Conservation (phyloP, 495 filamentous ascomycete species). For the Hypoxylon lienhwacheense region DNA sequence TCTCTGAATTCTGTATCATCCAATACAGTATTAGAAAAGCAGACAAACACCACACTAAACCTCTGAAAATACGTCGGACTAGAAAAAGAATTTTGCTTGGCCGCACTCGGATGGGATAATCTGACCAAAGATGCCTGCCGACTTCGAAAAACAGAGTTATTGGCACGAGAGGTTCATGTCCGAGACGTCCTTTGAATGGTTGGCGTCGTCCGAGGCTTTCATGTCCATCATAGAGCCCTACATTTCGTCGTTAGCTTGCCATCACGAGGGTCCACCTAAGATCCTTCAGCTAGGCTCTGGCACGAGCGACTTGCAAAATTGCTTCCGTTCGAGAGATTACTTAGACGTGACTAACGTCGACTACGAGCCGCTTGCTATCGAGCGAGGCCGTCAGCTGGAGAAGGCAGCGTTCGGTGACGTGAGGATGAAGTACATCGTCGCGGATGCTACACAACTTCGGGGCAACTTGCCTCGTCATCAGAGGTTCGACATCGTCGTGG, state of each 20-base stretch:
- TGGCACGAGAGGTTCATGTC: slow-evolving; percentile 44
- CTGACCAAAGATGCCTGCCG: slow-evolving; percentile 19
- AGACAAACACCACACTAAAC: no score
- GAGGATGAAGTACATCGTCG: slow-evolving; percentile 40
- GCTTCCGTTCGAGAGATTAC: slow-evolving; percentile 38
- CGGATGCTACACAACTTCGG: slow-evolving; percentile 39
- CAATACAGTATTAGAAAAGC: no score
- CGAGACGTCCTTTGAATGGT: slow-evolving; percentile 48
- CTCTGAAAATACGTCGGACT: background rate
- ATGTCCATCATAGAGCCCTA: slow-evolving; percentile 38
- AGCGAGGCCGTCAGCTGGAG: slow-evolving; percentile 41
- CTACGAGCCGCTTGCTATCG: slow-evolving; percentile 47
- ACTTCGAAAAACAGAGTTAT: slow-evolving; percentile 47
- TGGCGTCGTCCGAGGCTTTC: slow-evolving; percentile 41
- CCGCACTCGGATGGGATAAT: no score
- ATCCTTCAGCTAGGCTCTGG: slow-evolving; percentile 48
- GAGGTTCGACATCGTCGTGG: slow-evolving; percentile 41
- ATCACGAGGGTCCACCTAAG: background rate
- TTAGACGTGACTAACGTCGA: slow-evolving; percentile 46
- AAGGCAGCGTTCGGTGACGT: slow-evolving; percentile 40
- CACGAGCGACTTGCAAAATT: slow-evolving; percentile 47
- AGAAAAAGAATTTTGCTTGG: background rate
- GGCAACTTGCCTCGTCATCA: background rate
- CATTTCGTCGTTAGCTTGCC: slow-evolving; percentile 19
- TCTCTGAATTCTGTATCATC: no score